A percentile compares a stretch with the other conserved stretches of the same genome.
Conservation (phyloP, 2,329 filamentous ascomycete genomes). For the Thelonectria blattea region DNA sequence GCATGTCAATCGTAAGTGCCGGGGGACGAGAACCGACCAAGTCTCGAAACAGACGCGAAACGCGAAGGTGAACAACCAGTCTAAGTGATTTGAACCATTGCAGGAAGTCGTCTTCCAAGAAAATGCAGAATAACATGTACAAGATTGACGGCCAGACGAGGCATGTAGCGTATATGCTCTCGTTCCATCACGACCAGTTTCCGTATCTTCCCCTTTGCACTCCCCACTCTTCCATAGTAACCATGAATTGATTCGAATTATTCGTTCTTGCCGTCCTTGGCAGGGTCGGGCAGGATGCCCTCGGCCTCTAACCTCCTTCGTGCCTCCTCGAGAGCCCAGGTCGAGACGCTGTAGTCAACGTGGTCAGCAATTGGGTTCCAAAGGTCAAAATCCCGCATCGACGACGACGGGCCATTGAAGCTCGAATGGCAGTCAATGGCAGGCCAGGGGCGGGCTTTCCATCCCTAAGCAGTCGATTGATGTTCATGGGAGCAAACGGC, state of each 20-base stretch:
- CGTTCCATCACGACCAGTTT: conserved; percentile 21
- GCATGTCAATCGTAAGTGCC: background rate
- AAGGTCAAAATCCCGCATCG: conserved; percentile 36
- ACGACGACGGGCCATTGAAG: conserved; percentile 15
- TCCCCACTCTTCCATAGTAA: conserved; percentile 22
- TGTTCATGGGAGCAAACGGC: background rate
- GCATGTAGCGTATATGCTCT: conserved; percentile 6
- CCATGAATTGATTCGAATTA: conserved; percentile 29
- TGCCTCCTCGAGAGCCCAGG: conserved; percentile 97
- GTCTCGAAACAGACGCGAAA: conserved; percentile 1
- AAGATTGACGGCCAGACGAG: conserved; percentile 32
- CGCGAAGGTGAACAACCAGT: conserved; percentile 31
- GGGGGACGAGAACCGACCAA: background rate
- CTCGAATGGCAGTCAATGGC: conserved; percentile 5
- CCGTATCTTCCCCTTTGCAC: conserved; percentile 10
- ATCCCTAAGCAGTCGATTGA: background rate
- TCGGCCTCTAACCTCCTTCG: conserved; percentile 93
- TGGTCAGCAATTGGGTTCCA: conserved; percentile 36
- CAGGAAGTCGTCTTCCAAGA: conserved; percentile 37
- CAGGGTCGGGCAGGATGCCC: conserved; percentile 86
- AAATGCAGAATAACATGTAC: conserved; percentile 44
- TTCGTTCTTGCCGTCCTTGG: conserved; percentile 63
- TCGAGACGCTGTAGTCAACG: conserved; percentile 79
- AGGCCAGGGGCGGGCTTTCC: background rate
- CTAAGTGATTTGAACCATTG: conserved; percentile 42